Evolutionary conservation across 2,329 filamentous ascomycete genomes (phyloP), one percentile per base, ranked within the genome.

Genomic region (Drechslerella dactyloides): DNA sequence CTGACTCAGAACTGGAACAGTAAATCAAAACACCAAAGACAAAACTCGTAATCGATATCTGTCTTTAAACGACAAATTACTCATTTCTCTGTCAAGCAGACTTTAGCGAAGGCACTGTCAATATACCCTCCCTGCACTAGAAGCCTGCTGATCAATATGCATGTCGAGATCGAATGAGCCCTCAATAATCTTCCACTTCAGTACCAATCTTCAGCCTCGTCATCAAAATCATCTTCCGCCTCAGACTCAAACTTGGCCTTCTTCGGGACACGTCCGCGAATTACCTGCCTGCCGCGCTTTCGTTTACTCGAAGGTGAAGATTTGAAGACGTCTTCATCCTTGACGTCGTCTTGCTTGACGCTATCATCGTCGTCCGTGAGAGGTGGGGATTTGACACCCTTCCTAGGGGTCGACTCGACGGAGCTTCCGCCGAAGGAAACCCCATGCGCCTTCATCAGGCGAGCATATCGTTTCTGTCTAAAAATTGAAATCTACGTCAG

Each of bases 301-400:
- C 64, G 57, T 30, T 69, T 69, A 35, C 35, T 69, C 8, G 52
- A 57, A 23, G 57, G 23, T 17, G 21, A 24, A 6, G 52, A 24
- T 2, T 23, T 15, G 27, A 44, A 42, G 8, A 53, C 51, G 15
- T 69, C 44, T 17, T 56, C 50, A 5, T 55, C 35, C 17, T 35
- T 27, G 42, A 2, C n/a, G 3, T 46, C 50, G 44, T 56, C 54
- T 13, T 27, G 24, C 24, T 59, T 50, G 1, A 42, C 10, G 11
- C 37, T 56, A 15, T 69, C 42, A 13, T 65, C 61, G 15, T 69
- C 65, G 11, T 70, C 66, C 19, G 66, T 63, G 35, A 55, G 17
- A 1, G 59, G 65, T 11, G 65, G 54, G 6, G 65, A 70, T 33
- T 53, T 48, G 5, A 24, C 40, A 37, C 50, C 64, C 21, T 69